phyloP scores from a whole-genome alignment of 371 early-diverging fungal genomes.

The Spraguea lophii region DNA sequence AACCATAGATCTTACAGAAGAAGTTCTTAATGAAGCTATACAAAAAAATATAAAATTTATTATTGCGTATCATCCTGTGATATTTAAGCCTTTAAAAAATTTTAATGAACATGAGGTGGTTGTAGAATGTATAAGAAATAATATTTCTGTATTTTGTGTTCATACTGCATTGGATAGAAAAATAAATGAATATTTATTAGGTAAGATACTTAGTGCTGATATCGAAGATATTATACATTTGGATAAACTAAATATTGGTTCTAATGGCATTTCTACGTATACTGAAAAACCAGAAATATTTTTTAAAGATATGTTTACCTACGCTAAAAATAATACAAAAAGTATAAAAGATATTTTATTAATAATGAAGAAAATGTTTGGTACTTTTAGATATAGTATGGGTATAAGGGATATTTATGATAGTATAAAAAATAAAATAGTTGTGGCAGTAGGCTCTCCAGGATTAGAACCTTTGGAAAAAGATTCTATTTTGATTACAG shows the following conservation, averaged over 20 bases:
- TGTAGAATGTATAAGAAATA: conserved; percentile 55
- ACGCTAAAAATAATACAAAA: too few relatives aligned
- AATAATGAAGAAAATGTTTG: conserved; percentile 2
- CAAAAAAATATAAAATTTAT: conserved; percentile 46
- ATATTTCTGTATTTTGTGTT: conserved; percentile 75
- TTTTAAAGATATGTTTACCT: too few relatives aligned
- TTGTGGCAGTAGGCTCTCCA: conserved; percentile 54
- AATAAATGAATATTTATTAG: conserved; percentile 26
- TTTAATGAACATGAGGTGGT: conserved; percentile 64
- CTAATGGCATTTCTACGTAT: too few relatives aligned
- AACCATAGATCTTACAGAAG: conserved; percentile 71
- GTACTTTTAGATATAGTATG: background rate
- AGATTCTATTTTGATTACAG: conserved; percentile 64
- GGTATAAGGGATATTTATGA: background rate
- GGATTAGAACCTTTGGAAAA: conserved; percentile 44
- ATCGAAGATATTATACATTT: background rate
- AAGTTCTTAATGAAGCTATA: conserved; percentile 67
- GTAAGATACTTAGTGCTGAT: background rate
- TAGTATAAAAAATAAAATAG: conserved; percentile 1
- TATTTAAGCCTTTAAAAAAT: conserved; percentile 64
- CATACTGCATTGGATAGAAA: conserved; percentile 73
- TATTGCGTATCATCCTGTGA: conserved; percentile 75
- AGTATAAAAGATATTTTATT: background rate
- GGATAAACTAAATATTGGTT: background rate
- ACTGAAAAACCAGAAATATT: too few relatives aligned